Evolutionary conservation across 805 yeast genomes (phyloP).

Genomic region (Yarrowia porcina): DNA sequence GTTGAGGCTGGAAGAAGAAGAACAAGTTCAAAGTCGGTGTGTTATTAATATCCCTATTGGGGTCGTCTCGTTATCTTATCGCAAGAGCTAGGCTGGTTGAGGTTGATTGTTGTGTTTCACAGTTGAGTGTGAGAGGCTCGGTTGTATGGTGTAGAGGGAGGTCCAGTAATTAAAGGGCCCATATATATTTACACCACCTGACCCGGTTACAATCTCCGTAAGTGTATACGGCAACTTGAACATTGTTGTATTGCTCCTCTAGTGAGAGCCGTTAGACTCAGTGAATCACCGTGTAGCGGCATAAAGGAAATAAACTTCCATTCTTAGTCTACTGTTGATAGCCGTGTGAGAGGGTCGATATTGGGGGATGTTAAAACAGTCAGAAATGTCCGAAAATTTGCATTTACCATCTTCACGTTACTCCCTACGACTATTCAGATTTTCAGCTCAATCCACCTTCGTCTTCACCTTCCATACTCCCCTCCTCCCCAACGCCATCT

Average conservation of each 20-base stretch:
- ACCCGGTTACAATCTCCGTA: constrained; percentile 15
- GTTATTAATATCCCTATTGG: constrained; percentile 11
- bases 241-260: constrained; percentile 7
- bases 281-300: constrained; percentile 11
- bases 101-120: too few relatives aligned
- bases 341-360: background rate
- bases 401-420: too few relatives aligned
- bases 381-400: too few relatives aligned
- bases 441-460: background rate
- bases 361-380: background rate
- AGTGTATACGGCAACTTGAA: background rate
- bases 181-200: constrained; percentile 5
- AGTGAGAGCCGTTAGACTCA: constrained; percentile 18
- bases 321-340: background rate
- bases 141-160: background rate
- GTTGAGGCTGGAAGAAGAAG: constrained; percentile 3
- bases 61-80: constrained; percentile 4
- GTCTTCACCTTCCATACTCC: too few relatives aligned
- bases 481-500: background rate
- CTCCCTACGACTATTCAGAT: too few relatives aligned
- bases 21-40: background rate
- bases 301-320: background rate
- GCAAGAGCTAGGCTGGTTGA: background rate
- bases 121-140: background rate
- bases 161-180: background rate